Base-by-base conservation (phyloP, 108 stramenopile species). In the Chaetoceros tenuissimus region DNA sequence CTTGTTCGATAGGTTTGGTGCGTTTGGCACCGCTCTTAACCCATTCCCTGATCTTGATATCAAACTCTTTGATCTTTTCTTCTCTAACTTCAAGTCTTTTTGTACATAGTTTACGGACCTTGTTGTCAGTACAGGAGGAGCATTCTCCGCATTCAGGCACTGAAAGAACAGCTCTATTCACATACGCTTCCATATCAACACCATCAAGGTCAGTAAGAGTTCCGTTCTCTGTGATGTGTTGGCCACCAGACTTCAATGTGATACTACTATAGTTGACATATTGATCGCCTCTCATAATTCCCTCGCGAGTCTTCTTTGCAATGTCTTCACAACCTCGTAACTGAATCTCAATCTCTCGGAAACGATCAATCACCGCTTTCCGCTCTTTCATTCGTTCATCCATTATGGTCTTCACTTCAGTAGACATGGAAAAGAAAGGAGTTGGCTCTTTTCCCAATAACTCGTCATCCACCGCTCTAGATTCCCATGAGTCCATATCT, bases 191-290 rank as follows among this genome's bases (percentile, higher is more conserved):
- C 25, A 89, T 64, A 7, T 80, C 84, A n/a, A 81, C 81, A 53
- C 84, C 87, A 55, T 82, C 52, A 19, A 50, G 28, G 5, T 24
- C 59, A 25, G 24, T 28, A 53, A 70, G 51, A 63, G 58, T 46
- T 58, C 77, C 68, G 43, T 55, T 69, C 67, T 67, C 59, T 52
- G 63, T 57, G 16, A 13, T 48, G 66, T 25, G 60, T 62, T 77
- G n/a, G 79, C 80, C 86, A 54, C 77, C 77, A 22, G 79, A 79
- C 53, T 83, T 87, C 18, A 93, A 74, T 8, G 75, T 79, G 30
- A 93, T 93, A 57, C 77, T 83, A 31, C 77, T 74, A 56, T 82
- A 89, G 67, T 93, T 93, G 46, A 89, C 83, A 68, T 89, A 87
- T 64, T 92, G 87, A 57, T 83, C 90, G 23, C 91, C 91, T 47